Base-by-base conservation (phyloP, 2,329 filamentous ascomycete species). In the Aspergillus flavus region DNA sequence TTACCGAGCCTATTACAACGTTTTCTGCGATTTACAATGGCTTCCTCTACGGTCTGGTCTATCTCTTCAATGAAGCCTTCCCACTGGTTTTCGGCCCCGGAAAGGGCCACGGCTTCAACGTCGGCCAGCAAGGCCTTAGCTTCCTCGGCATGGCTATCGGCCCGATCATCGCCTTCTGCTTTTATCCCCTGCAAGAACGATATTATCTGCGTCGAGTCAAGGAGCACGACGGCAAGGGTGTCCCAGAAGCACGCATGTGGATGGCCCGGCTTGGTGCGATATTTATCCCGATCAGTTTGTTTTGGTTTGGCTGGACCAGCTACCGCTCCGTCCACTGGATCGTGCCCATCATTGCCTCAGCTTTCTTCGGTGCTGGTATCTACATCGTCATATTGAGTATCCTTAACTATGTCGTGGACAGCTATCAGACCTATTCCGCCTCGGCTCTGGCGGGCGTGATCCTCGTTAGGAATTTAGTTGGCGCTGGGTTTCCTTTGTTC, bases 381-480 rank as follows among this genome's bases (percentile, higher is more conserved):
- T 90, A 89, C 62, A 80, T 85, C 36, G 90, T 91, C 59, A 91
- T 91, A 77, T 89, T 91, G 84, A 87, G 88, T 16, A 90, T 88
- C 6, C 89, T 91, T 66, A 89, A 92, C 75, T 92, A 92, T 77
- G 90, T 92, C 82, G 86, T 91, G 46, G 88, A 87, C 65, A 88
- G 88, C 6, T 91, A 92, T 69, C 90, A 89, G 0, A 87, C 87
- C 0, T 91, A 91, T 73, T 86, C 89, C 0, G 89, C 90, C 1
- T 91, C 88, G 0, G 90, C 90, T 0, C 90, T 90, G 0, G 90
- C 90, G 28, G 90, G 89, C n/a, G 91, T 92, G 63, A 90, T 89
- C n/a, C 89, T 89, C 78, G 84, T 88, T 6, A 84, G 90, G 65
- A 89, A 92, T 69, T 86, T 92, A 1, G 68, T 75, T 6, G 75